Evolutionary conservation across 305 asterid species (phyloP), one percentile per base, ranked within the genome.

Genomic region (Fraxinus greggii): DNA sequence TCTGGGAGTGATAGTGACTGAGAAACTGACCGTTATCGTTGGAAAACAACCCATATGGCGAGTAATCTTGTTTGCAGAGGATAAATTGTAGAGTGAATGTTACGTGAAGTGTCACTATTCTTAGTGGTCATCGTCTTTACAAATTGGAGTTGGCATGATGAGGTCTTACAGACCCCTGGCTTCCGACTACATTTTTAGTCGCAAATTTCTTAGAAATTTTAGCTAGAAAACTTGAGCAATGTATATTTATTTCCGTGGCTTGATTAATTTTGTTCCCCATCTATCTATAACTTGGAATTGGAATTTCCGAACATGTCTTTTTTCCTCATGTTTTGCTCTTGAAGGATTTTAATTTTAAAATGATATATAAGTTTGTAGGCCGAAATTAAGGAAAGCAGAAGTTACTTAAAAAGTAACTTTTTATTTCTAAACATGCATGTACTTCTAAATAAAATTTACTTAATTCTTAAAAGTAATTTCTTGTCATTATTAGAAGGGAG

Each of bases 1-100:
- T 93, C 97, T 79, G 96, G 89, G 42, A 91, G 95, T 4, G 93
- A 94, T 42, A 81, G 88, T 42, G 95, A 90, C 17, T 26, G 33
- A 23, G 72, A 26, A 63, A 63, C 33, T 26, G 33, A n/a, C n/a
- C 4, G 33, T 2, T 23, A 9, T n/a, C 3, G 0, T 21, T 59
- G 28, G 29, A 59, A 21, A 59, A 21, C 29, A 59, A 6, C 69
- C 69, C 4, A 7, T 21, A 21, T 59, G 69, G 4, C 56, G 80
- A 54, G 73, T 19, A 15, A 36, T 75, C 69, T 21, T 59, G 61
- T 17, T 51, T 17, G 23, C 13, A 0, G 69, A 2, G 15, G 69
- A 59, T 59, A 21, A 59, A 59, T 61, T 61, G 72, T 21, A 3
- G 72, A 61, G 72, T 24, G 8, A 23, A 8, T 6, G 31, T 23